These are phyloP conservation scores for Fusarium hainanense DNA, from an alignment of 2,329 filamentous ascomycete genomes.

Conservation along the genomic window DNA sequence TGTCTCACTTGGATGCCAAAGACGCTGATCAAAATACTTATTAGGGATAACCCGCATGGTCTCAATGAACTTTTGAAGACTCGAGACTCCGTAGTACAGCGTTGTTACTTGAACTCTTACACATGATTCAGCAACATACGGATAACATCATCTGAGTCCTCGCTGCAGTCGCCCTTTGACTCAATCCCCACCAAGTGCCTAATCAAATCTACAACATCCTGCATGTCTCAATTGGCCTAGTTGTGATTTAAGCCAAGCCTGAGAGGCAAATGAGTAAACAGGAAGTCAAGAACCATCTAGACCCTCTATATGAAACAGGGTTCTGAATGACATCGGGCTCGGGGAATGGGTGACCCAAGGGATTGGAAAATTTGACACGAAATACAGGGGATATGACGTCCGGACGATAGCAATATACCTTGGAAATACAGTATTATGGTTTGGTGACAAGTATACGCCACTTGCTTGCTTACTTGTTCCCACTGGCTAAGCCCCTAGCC, in stretches of 20 bases:
- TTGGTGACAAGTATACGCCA: background rate
- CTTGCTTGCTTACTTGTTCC: background rate
- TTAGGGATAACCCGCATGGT: background rate
- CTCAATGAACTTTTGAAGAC: background rate
- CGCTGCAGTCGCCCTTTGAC: conserved; percentile 4
- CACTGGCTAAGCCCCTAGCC: background rate
- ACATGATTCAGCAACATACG: background rate
- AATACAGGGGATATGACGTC: conserved; percentile 8
- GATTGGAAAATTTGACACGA: background rate
- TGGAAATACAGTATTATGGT: background rate
- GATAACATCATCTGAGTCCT: background rate
- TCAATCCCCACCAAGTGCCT: background rate
- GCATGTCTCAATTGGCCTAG: conserved; percentile 13
- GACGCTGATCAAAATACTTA: background rate
- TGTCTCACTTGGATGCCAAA: background rate
- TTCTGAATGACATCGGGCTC: background rate
- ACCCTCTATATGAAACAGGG: conserved; percentile 14
- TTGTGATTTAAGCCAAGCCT: conserved; percentile 17
- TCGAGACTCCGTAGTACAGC: background rate
- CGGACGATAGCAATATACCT: background rate
- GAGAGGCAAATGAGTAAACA: background rate
- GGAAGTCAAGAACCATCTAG: conserved; percentile 1
- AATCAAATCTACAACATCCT: conserved; percentile 1
- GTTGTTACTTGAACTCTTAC: background rate
- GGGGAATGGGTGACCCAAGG: background rate